Conservation (phyloP, 148 eudicot species). For the Chenopodium formosanum region DNA sequence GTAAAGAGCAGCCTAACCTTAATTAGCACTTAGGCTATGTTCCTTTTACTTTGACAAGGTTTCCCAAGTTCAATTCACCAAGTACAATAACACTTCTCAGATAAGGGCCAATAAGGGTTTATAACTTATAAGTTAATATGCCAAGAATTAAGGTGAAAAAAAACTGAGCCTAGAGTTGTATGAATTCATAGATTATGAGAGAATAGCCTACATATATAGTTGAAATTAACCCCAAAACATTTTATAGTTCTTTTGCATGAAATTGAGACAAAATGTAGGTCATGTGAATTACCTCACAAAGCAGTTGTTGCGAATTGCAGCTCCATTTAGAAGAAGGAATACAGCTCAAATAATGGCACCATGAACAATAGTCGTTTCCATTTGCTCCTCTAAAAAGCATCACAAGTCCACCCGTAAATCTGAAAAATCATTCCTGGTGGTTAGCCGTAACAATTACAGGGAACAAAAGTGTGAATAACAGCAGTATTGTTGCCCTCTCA, state of each 20-base stretch:
- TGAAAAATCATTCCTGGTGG: slow-evolving; percentile 16
- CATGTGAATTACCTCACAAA: slow-evolving; percentile 42
- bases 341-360: slow-evolving; percentile 82
- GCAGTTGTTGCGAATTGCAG: slow-evolving; percentile 41
- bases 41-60: too few relatives aligned
- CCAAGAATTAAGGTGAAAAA: too few relatives aligned
- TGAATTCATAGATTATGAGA: neutral
- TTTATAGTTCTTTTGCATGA: too few relatives aligned
- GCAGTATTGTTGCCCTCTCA: neutral
- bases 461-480: neutral
- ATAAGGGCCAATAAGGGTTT: too few relatives aligned
- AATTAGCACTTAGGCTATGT: too few relatives aligned
- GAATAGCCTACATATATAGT: neutral
- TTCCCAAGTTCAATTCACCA: too few relatives aligned
- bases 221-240: neutral
- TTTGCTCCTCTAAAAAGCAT: slow-evolving; percentile 54
- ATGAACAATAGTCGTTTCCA: slow-evolving; percentile 63
- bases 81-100: too few relatives aligned
- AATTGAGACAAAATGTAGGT: neutral
- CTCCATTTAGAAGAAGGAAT: slow-evolving; percentile 64
- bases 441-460: neutral
- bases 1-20: too few relatives aligned
- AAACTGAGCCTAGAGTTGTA: neutral
- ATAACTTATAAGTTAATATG: too few relatives aligned
- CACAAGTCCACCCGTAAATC: slow-evolving; percentile 46